phyloP scores from a whole-genome alignment of 768 basidiomycete species.

The Lyophyllum shimeji region DNA sequence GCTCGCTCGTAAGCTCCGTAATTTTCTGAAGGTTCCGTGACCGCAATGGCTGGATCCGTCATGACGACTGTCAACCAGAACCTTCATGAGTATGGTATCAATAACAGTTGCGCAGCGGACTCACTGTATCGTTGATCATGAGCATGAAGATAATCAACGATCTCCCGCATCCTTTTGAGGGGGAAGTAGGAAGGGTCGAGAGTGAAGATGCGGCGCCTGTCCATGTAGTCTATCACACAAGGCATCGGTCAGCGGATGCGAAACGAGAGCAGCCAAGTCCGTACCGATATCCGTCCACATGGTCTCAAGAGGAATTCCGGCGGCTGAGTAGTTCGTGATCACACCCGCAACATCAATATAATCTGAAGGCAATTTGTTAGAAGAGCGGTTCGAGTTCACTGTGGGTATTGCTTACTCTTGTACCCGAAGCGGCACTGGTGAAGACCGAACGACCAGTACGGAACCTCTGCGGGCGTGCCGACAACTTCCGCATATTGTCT shows the following conservation, averaged over 20 bases:
- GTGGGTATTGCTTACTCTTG: conserved; percentile 37
- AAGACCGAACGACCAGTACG: conserved; percentile 72
- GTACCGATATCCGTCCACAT: conserved; percentile 80
- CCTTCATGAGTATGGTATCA: neutral
- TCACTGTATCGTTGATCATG: conserved; percentile 60
- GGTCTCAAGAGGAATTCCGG: conserved; percentile 67
- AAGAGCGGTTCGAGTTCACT: neutral
- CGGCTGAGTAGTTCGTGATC: conserved; percentile 58
- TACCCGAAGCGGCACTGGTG: conserved; percentile 78
- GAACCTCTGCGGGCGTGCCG: conserved; percentile 68
- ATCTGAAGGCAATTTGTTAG: conserved; percentile 33
- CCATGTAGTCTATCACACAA: conserved; percentile 59
- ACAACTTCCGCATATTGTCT: conserved; percentile 69
- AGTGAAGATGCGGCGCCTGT: conserved; percentile 65
- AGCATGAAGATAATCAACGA: conserved; percentile 58
- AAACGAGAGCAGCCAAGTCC: neutral
- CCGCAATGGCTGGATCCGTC: conserved; percentile 72
- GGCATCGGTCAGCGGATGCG: neutral
- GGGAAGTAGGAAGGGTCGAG: conserved; percentile 71
- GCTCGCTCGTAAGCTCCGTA: conserved; percentile 61
- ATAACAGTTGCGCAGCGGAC: conserved; percentile 11
- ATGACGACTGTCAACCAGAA: conserved; percentile 49
- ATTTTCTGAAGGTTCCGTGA: conserved; percentile 36
- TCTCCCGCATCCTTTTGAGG: conserved; percentile 58
- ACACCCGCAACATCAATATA: conserved; percentile 63